Evolutionary conservation across 2,329 filamentous ascomycete genomes (phyloP).

Genomic region (Trichoderma semiorbis): DNA sequence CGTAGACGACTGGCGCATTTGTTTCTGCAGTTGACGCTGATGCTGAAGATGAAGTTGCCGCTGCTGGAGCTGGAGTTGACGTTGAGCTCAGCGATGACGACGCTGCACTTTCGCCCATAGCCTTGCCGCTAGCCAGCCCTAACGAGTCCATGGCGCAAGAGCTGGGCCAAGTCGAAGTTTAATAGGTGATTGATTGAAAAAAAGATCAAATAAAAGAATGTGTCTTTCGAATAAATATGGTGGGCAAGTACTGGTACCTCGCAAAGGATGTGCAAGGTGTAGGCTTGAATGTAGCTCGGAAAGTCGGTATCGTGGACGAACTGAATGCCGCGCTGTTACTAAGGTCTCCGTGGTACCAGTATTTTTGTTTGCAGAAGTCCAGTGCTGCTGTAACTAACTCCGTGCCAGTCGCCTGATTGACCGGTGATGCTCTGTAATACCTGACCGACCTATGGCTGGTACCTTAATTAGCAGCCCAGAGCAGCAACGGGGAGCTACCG

Average conservation of each 20-base stretch:
- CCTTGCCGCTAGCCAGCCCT: slow-evolving; percentile 4
- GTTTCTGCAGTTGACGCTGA: slow-evolving; percentile 18
- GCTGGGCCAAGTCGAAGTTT: not conserved
- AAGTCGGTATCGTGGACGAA: not conserved
- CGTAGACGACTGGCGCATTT: slow-evolving; percentile 29
- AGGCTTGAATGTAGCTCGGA: not conserved
- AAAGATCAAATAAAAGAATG: not conserved
- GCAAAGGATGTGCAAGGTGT: not conserved
- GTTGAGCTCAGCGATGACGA: not conserved
- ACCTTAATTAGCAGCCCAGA: not conserved
- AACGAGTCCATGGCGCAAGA: not conserved
- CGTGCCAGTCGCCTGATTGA: not conserved
- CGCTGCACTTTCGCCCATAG: not conserved
- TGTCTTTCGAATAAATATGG: not conserved
- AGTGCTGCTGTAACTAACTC: not conserved
- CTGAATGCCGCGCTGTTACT: not conserved
- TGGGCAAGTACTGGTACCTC: not conserved
- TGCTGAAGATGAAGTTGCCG: not conserved
- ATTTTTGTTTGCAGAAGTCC: not conserved
- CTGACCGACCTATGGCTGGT: not conserved
- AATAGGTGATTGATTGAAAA: not conserved
- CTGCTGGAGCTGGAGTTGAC: not conserved
- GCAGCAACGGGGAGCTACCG: not conserved
- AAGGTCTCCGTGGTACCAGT: not conserved
- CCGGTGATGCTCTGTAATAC: not conserved